A percentile compares a stretch with the other conserved stretches of the same genome.
phyloP scores from a whole-genome alignment of 1,139 yeast genomes.

The Diutina ranongensis region DNA sequence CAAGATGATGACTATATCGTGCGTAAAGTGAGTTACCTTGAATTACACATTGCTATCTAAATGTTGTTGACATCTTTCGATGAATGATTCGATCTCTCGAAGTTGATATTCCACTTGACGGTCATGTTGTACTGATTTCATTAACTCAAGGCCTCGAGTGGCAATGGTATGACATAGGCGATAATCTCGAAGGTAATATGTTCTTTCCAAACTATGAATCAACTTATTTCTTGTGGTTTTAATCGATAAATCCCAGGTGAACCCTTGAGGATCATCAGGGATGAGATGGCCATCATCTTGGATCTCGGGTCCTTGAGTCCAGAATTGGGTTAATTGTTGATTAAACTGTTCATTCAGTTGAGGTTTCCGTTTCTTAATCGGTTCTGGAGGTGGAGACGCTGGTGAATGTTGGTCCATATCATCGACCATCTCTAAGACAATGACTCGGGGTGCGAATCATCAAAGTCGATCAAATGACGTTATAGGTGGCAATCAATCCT shows the following conservation, averaged over 20 bases:
- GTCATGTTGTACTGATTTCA: background rate
- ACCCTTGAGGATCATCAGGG: conserved; percentile 15
- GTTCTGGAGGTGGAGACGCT: too few species aligned
- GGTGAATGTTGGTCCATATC: too few species aligned
- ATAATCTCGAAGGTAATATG: conserved; percentile 38
- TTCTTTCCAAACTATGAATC: conserved; percentile 35
- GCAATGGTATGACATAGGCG: conserved; percentile 27
- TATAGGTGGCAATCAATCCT: too few species aligned
- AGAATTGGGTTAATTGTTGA: conserved; percentile 33
- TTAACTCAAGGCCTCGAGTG: conserved; percentile 13
- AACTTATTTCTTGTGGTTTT: conserved; percentile 26
- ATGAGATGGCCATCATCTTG: conserved; percentile 37
- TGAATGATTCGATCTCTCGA: background rate
- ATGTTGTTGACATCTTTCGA: background rate
- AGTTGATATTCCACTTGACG: background rate
- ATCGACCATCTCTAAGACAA: too few species aligned
- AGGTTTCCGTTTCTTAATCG: conserved; percentile 29
- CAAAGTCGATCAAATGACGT: too few species aligned
- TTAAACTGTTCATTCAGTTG: conserved; percentile 46
- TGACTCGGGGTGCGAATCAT: too few species aligned
- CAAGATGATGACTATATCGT: conserved; percentile 31
- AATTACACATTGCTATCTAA: conserved; percentile 34
- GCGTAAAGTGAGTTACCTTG: conserved; percentile 49
- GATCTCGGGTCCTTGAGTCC: conserved; percentile 36
- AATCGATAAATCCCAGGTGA: conserved; percentile 15